Evolutionary conservation across 176 grass and related monocot genomes (phyloP), one percentile per base, ranked within the genome.

Genomic region (Bolboschoenus planiculmis): DNA sequence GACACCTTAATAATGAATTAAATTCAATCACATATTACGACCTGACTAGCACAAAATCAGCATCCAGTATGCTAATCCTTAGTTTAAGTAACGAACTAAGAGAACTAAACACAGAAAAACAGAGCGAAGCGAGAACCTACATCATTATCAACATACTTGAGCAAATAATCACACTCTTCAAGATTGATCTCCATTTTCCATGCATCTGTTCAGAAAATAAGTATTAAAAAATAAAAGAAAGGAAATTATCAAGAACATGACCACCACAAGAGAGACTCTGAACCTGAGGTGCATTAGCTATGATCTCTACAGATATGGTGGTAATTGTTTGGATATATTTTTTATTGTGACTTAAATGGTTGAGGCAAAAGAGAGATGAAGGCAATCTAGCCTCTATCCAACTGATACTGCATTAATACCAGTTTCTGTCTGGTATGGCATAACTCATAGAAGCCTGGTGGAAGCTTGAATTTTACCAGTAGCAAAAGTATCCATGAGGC

Each of bases 131-230:
- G 83, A 72, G 29, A 80, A 94, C 90, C 86, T 64, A 82, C 78
- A 0, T 93, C 43, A 61, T 88, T 68, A 85, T 82, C 75, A 23
- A 88, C 82, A 78, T 73, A 62, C 11, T 72, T 81, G 44, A 91
- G 48, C n/a, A 87, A 90, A 84, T 33, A 90, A 66, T 85, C 84
- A 47, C 89, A 79, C 67, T 81, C 64, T 80, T 91, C 89, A 95
- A 93, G 42, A 33, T 75, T 86, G 43, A 62, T 87, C 88, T 95
- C 86, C 82, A 98, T 31, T 42, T 74, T 88, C 81, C 82, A 82
- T 30, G 35, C 64, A 85, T 88, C 96, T 95, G 76, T 56, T 85
- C 18, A 87, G 88, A 1, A 46, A 76, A 31, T 2, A 76, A 53
- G 70, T 29, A 74, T n/a, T 10, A 6, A 63, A 39, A 0, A 39